Evolutionary conservation across 768 basidiomycete species (phyloP), one percentile per base, ranked within the genome.

Genomic region (Nevesoporus exiguus): DNA sequence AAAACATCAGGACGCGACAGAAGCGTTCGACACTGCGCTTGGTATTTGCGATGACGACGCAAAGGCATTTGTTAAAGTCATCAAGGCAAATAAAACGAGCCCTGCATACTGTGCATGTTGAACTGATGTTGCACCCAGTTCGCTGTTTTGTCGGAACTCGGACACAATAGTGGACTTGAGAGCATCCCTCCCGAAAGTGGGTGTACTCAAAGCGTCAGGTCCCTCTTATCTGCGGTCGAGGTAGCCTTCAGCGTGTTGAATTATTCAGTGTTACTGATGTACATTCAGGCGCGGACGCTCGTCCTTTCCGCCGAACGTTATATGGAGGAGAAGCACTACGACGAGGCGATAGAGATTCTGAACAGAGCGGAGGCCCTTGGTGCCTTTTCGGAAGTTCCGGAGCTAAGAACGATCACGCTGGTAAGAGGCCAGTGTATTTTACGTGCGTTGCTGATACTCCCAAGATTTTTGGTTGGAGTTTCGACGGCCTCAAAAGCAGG

Each of bases 401-500:
- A 61, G 37, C 17, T 50, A 17, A 40, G 8, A n/a, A 52, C 33
- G 5, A 46, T 60, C 3, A 42, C 44, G 2, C 41, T 58, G 0
- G 57, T 55, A 47, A 50, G 54, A 10, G 5, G 4, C 19, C 49
- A 7, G 27, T 47, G 7, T 6, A 9, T 22, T 37, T 42, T 19
- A 7, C 2, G 15, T 14, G 5, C 39, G 7, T 40, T 19, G 41
- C 10, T 43, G 24, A 43, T 24, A 6, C 8, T 43, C 7, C 2
- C 10, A 54, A 60, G 59, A 29, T 60, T 10, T 55, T 58, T 29
- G 59, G 57, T 9, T 58, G 57, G 59, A 25, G 55, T n/a, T 19
- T 61, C n/a, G 39, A 43, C 24, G 41, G 25, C 3, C 48, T 55
- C 7, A 3, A 27, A 19, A n/a, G 8, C 10, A 47, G 0, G 25